Conservation (phyloP, 148 eudicot genomes). For the Polygonum maritimum region DNA sequence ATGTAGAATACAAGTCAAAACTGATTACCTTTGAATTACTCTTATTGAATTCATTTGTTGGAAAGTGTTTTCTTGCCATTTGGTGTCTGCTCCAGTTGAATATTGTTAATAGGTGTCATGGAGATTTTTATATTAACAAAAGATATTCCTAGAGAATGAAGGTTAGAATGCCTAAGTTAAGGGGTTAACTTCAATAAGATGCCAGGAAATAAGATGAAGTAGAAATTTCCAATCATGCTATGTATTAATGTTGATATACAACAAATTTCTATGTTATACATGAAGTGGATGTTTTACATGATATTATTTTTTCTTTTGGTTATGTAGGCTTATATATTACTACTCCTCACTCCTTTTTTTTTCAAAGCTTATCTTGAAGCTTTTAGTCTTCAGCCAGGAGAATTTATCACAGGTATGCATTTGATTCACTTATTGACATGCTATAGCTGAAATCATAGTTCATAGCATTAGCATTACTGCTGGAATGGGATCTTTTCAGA, state of each 20-base stretch:
- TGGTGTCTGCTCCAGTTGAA: neutral
- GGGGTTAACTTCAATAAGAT: neutral
- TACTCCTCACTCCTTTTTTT: slow-evolving; percentile 57
- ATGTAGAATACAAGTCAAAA: neutral
- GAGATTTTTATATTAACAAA: neutral
- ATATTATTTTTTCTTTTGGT: neutral
- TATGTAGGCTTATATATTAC: slow-evolving; percentile 68
- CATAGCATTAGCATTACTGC: neutral
- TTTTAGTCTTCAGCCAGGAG: slow-evolving; percentile 74
- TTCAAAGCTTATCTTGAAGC: slow-evolving; percentile 63
- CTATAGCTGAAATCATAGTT: neutral
- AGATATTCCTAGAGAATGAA: neutral
- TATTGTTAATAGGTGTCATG: neutral
- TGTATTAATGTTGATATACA: neutral
- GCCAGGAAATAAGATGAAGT: neutral
- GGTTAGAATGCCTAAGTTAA: neutral
- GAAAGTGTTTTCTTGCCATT: neutral
- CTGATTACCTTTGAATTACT: slow-evolving; percentile 10
- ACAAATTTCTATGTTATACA: neutral
- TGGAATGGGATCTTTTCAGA: neutral
- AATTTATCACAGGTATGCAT: slow-evolving; percentile 73
- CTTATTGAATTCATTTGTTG: neutral
- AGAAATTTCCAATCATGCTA: neutral
- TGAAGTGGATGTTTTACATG: too few species aligned
- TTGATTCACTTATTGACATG: slow-evolving; percentile 3